Evolutionary conservation across 83 land plant genomes (phyloP).

Genomic region (Larix sibirica): DNA sequence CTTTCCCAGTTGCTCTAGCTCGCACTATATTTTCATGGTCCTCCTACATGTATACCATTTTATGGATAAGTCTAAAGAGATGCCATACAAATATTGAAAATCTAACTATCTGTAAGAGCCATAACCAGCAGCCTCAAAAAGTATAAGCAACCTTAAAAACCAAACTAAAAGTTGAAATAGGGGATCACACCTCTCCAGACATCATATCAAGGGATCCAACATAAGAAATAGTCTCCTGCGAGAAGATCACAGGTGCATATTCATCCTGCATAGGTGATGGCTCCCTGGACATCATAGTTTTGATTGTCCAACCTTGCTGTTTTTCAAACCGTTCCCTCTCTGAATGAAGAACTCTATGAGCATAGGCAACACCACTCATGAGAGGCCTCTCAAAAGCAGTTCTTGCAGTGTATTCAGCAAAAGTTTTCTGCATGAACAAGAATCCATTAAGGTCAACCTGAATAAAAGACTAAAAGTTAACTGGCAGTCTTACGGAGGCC

Average conservation of each 20-base stretch:
- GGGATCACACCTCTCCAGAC: slow-evolving; percentile 62
- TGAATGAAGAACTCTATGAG: slow-evolving; percentile 81
- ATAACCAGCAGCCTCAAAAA: not conserved
- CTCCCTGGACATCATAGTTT: slow-evolving; percentile 61
- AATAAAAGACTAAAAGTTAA: no score
- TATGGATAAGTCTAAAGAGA: no score
- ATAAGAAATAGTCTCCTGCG: slow-evolving; percentile 72
- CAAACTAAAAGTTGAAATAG: not conserved
- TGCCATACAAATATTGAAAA: no score
- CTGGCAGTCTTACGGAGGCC: no score
- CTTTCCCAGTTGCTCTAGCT: slow-evolving; percentile 63
- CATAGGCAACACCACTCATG: slow-evolving; percentile 94
- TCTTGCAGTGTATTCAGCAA: slow-evolving; percentile 79
- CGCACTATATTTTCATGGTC: slow-evolving; percentile 64
- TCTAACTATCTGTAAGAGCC: no score
- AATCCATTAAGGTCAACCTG: no score
- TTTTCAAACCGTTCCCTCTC: slow-evolving; percentile 78
- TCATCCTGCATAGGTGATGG: slow-evolving; percentile 68
- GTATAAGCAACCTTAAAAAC: not conserved
- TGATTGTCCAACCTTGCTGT: slow-evolving; percentile 87
- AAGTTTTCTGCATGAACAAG: slow-evolving; percentile 61
- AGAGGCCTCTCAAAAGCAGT: slow-evolving; percentile 96
- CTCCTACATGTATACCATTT: slow-evolving; percentile 29
- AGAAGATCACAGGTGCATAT: slow-evolving; percentile 94
- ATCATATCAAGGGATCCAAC: slow-evolving; percentile 84